A percentile compares a stretch with the other conserved stretches of the same genome.
These are phyloP conservation scores for Cucumis variabilis DNA, from an alignment of 331 rosid species.

Conservation along the genomic window DNA sequence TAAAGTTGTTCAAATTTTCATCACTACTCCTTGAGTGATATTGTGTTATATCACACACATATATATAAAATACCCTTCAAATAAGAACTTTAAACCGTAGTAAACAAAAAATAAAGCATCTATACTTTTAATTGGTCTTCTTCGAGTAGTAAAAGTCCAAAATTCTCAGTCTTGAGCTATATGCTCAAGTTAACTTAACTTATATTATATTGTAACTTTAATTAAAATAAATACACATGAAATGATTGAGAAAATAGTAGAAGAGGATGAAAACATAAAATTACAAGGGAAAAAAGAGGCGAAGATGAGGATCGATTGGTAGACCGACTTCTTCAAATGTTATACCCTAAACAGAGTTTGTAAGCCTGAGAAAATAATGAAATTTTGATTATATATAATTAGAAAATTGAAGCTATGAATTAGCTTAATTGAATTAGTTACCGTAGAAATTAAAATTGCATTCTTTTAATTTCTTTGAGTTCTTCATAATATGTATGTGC, in stretches of 20 bases:
- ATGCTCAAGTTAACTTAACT: background rate
- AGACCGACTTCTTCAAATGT: conserved; percentile 15
- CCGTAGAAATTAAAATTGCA: too few species aligned
- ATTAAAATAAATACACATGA: too few species aligned
- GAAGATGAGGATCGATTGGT: conserved; percentile 25
- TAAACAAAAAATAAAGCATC: too few species aligned
- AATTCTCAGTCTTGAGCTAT: too few species aligned
- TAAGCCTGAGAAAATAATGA: conserved; percentile 2
- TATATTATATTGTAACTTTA: too few species aligned
- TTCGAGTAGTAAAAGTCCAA: too few species aligned
- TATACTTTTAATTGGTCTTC: background rate
- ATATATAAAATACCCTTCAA: too few species aligned
- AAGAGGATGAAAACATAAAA: background rate
- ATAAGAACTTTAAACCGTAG: background rate
- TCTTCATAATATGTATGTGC: too few species aligned
- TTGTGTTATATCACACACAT: too few species aligned
- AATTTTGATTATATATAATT: too few species aligned
- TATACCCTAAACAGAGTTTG: background rate
- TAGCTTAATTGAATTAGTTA: background rate
- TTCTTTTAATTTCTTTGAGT: too few species aligned
- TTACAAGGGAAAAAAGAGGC: background rate
- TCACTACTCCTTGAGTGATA: background rate
- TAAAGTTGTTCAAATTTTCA: too few species aligned
- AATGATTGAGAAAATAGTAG: background rate
- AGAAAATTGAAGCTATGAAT: background rate